Conservation (phyloP, 179 eudicot species). For the Drosera spatulata region DNA sequence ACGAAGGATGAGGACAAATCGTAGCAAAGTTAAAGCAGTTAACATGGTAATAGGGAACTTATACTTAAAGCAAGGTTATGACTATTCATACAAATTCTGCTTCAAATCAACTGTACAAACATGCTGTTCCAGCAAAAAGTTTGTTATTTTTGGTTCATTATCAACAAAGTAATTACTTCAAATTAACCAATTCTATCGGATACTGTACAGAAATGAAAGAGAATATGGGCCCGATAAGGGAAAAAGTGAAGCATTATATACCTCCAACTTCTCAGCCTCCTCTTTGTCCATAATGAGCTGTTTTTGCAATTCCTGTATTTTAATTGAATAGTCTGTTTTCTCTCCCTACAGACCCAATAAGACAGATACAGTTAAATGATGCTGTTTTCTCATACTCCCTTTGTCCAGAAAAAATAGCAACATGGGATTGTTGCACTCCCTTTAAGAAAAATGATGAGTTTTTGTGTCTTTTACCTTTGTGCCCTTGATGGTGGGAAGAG, state of each 20-base stretch:
- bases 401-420: too few species aligned
- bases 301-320: constrained; percentile 92
- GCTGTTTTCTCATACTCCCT: neutral
- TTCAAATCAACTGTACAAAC: too few species aligned
- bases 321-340: constrained; percentile 76
- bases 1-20: neutral
- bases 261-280: constrained; percentile 94
- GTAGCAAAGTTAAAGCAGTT: neutral
- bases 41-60: neutral
- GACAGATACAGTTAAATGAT: neutral
- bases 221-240: too few species aligned
- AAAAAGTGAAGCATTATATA: constrained; percentile 5
- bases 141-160: too few species aligned
- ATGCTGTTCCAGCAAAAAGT: too few species aligned
- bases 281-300: constrained; percentile 84
- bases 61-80: neutral
- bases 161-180: too few species aligned
- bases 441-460: too few species aligned
- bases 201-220: too few species aligned
- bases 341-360: constrained; percentile 39
- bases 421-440: neutral
- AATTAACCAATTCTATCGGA: too few species aligned
- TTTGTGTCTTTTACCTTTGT: too few species aligned
- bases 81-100: neutral
- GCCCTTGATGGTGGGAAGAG: too few species aligned